Evolutionary conservation across 305 asterid species (phyloP).

Genomic region (Solanum aculeatissimum): DNA sequence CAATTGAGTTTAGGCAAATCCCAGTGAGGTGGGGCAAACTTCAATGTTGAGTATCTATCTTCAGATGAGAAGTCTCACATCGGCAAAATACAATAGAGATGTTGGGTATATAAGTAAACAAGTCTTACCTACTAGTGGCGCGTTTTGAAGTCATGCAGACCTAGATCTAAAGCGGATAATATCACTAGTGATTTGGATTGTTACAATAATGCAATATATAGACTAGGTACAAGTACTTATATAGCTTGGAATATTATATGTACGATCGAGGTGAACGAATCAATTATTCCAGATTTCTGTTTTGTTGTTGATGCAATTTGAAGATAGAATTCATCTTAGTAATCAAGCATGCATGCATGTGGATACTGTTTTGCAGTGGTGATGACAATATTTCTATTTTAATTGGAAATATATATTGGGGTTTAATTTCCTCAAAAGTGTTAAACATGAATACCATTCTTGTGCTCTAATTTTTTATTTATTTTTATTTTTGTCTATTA

Average conservation of each 20-base stretch:
- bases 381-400: constrained; percentile 3
- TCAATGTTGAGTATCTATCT: too few relatives aligned
- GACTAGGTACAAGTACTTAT: not conserved
- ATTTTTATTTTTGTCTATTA: not conserved
- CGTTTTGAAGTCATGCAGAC: too few relatives aligned
- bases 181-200: too few relatives aligned
- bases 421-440: not conserved
- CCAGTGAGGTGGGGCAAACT: too few relatives aligned
- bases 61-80: too few relatives aligned
- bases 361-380: not conserved
- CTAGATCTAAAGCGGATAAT: too few relatives aligned
- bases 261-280: not conserved
- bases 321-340: not conserved
- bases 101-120: too few relatives aligned
- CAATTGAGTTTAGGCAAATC: too few relatives aligned
- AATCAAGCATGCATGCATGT: not conserved
- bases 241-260: not conserved
- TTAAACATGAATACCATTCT: not conserved
- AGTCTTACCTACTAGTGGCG: too few relatives aligned
- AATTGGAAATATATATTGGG: not conserved
- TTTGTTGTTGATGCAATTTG: not conserved
- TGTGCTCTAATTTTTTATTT: not conserved
- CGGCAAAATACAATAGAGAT: too few relatives aligned
- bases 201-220: not conserved
- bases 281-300: not conserved